Evolutionary conservation across 345 rosid genomes (phyloP).

Genomic region (Citrus reticulata): DNA sequence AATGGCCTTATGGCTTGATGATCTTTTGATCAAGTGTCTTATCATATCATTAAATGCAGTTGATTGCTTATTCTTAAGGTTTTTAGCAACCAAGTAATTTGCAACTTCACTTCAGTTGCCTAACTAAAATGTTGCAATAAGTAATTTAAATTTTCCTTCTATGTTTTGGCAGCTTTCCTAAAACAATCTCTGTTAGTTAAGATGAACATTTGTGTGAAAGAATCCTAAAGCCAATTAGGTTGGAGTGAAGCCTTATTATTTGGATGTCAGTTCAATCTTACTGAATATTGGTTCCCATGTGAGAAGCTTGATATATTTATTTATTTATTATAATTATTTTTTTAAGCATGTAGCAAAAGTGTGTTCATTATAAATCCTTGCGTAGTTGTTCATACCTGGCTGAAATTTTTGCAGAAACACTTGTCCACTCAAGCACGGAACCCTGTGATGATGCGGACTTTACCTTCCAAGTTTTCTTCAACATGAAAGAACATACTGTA

Average conservation of each 20-base stretch:
- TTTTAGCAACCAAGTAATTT: background rate
- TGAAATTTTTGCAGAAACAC: constrained; percentile 61
- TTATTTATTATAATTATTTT: background rate
- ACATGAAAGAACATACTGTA: constrained; percentile 79
- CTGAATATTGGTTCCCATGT: background rate
- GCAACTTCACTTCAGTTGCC: background rate
- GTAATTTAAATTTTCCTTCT: background rate
- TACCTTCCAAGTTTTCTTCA: constrained; percentile 73
- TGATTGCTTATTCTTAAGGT: background rate
- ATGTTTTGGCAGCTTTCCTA: background rate
- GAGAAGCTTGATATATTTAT: background rate
- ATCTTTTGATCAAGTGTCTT: background rate
- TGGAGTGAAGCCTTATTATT: background rate
- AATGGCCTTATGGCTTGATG: background rate
- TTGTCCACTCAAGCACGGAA: constrained; percentile 83
- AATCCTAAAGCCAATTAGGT: background rate
- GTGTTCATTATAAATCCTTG: background rate
- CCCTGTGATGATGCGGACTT: constrained; percentile 74
- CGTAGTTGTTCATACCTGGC: constrained; percentile 3
- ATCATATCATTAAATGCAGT: background rate
- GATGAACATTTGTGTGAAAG: background rate
- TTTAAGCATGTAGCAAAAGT: background rate
- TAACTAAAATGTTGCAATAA: background rate
- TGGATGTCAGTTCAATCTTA: background rate
- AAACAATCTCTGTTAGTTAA: background rate